Conservation (phyloP, 805 yeast species). For the Metschnikowia gruessii region DNA sequence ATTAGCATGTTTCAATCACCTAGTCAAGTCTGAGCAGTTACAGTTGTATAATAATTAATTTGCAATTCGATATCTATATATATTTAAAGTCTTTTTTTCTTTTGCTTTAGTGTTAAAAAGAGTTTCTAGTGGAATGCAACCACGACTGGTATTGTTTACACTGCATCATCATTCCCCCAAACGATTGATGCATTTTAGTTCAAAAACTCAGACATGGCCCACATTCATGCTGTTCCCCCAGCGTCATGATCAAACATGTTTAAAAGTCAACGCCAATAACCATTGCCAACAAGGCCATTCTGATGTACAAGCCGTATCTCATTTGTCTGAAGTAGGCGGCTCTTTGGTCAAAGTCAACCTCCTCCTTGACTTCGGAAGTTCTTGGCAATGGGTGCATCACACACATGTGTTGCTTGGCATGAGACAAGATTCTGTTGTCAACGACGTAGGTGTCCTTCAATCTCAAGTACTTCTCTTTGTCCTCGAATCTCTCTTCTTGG, state of each 20-base stretch:
- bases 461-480: constrained; percentile 73
- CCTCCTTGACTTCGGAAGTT: constrained; percentile 93
- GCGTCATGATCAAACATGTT: neutral
- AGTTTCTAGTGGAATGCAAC: constrained; percentile 5
- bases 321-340: constrained; percentile 99
- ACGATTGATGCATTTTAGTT: constrained; percentile 7
- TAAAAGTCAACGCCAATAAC: constrained; percentile 91
- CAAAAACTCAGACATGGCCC: neutral
- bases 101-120: neutral
- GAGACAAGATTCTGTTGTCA: constrained; percentile 84
- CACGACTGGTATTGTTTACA: neutral
- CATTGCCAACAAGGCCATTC: constrained; percentile 98
- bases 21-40: no score
- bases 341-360: constrained; percentile 98
- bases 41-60: neutral
- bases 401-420: constrained; percentile 98
- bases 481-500: constrained; percentile 91
- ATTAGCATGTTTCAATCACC: neutral
- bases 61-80: constrained; percentile 4
- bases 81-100: neutral
- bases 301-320: constrained; percentile 96
- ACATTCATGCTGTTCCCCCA: constrained; percentile 8
- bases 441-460: constrained; percentile 89
- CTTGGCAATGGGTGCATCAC: constrained; percentile 99
- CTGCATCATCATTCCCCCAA: constrained; percentile 20